Evolutionary conservation across 306 rosid genomes (phyloP).

Genomic region (Nissolia schottii): DNA sequence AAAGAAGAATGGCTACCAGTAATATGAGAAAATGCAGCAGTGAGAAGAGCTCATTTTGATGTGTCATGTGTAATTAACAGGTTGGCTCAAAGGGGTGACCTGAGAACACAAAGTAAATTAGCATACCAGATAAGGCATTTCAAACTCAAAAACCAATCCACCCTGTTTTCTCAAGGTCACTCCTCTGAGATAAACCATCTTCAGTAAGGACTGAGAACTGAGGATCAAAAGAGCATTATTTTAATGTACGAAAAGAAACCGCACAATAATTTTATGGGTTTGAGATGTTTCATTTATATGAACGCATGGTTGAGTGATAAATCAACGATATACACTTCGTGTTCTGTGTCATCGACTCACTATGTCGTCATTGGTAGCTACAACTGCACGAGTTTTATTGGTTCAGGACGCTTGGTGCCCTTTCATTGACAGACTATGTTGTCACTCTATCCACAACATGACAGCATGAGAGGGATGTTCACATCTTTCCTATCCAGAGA

Average conservation of each 20-base stretch:
- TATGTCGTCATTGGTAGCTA: conserved; percentile 29
- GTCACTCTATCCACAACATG: conserved; percentile 32
- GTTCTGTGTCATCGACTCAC: neutral
- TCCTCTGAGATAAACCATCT: conserved; percentile 37
- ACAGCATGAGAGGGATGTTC: conserved; percentile 7
- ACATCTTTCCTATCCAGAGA: conserved; percentile 15
- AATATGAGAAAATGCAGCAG: neutral
- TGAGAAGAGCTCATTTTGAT: neutral
- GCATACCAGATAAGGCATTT: neutral
- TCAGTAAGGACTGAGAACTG: neutral
- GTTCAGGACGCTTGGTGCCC: no score
- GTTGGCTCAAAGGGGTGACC: conserved; percentile 44
- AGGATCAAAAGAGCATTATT: neutral
- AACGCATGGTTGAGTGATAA: neutral
- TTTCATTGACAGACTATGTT: conserved; percentile 2
- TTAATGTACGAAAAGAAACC: neutral
- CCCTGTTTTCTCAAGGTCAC: conserved; percentile 36
- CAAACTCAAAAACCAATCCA: neutral
- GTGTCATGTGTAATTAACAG: neutral
- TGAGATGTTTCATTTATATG: neutral
- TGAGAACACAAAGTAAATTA: conserved; percentile 40
- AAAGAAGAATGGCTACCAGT: neutral
- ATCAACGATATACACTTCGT: neutral
- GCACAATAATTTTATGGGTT: neutral
- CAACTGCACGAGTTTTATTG: no score